Base-by-base conservation (phyloP, 2,329 filamentous ascomycete species). In the Cyphellophora europaea region DNA sequence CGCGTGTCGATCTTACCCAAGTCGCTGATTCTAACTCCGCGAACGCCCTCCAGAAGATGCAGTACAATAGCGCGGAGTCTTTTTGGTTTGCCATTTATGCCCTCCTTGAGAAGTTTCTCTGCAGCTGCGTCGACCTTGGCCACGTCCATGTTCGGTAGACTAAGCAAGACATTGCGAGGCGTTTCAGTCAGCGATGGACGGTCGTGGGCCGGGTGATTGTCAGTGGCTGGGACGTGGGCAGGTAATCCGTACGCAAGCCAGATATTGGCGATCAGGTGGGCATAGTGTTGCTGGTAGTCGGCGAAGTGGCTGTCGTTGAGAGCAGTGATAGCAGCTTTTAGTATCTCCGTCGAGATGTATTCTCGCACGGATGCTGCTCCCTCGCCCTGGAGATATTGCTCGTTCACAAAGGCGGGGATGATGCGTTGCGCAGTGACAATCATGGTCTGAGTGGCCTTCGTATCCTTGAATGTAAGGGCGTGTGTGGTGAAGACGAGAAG, bases 281-380 rank as follows among this genome's bases (percentile, higher is more conserved):
- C 89, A 14, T 98, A 71, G 33, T 98, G 88, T 54, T 88, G 89
- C 52, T 98, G 91, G 43, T 93, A 75, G 48, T 98, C 91, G 19
- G 95, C 88, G 58, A 96, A 98, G 58, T 96, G 95, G 0, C 86
- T 80, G 48, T 98, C 91, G 59, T 96, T 84, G 33, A 98, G 76
- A 2, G 84, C 93, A 2, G 80, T 84, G 54, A 95, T 84, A 51
- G 83, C 89, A 0, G 87, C 86, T 62, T 88, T 85, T 32, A 98
- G 72, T 2, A 96, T 85, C 47, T 94, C 83, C 4, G 78, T 77
- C 34, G 79, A 86, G 53, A 96, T 88, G 58, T 88, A 98, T 52
- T 94, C 86, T 34, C 88, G 79, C 43, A 96, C 83, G 5, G 71
- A 81, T 5, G 70, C 62, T 1, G 77, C 69, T 11, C 77, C 76